Evolutionary conservation across 2,329 filamentous ascomycete genomes (phyloP).

Genomic region (Verticillium nubilum): DNA sequence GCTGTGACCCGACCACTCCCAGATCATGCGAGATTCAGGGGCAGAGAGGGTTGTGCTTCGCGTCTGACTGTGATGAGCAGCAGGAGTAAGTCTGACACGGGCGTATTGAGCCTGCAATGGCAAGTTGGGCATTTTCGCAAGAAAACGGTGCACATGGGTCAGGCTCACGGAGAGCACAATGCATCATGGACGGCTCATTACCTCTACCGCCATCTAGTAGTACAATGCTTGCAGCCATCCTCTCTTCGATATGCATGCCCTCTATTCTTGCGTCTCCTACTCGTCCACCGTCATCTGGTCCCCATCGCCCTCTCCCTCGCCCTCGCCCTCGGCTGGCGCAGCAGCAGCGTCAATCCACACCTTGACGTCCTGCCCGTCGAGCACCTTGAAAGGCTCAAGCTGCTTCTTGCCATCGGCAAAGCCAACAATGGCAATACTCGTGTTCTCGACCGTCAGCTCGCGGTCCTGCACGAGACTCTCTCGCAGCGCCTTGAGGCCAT

Average conservation of each 20-base stretch:
- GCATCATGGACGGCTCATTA: neutral
- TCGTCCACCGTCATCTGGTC: slow-evolving; percentile 29
- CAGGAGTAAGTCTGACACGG: too few species aligned
- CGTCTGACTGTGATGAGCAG: too few species aligned
- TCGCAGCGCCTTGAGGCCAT: slow-evolving; percentile 87
- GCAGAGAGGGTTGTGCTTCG: too few species aligned
- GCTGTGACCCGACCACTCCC: too few species aligned
- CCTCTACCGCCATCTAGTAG: neutral
- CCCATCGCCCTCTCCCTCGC: slow-evolving; percentile 33
- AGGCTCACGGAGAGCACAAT: neutral
- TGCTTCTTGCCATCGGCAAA: slow-evolving; percentile 43
- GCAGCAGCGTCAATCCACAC: slow-evolving; percentile 73
- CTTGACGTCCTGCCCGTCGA: slow-evolving; percentile 82
- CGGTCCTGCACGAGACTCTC: slow-evolving; percentile 96
- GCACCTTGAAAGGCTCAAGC: slow-evolving; percentile 81
- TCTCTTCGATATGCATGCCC: neutral
- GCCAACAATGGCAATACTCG: slow-evolving; percentile 82
- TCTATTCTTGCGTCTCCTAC: neutral
- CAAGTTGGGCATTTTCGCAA: too few species aligned
- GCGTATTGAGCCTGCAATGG: too few species aligned
- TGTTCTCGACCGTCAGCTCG: slow-evolving; percentile 96
- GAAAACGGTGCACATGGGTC: too few species aligned
- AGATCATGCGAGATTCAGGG: too few species aligned
- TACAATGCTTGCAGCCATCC: neutral
- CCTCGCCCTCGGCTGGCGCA: slow-evolving; percentile 31